Evolutionary conservation across 2,329 filamentous ascomycete genomes (phyloP).

Genomic region (Colletotrichum tanaceti): DNA sequence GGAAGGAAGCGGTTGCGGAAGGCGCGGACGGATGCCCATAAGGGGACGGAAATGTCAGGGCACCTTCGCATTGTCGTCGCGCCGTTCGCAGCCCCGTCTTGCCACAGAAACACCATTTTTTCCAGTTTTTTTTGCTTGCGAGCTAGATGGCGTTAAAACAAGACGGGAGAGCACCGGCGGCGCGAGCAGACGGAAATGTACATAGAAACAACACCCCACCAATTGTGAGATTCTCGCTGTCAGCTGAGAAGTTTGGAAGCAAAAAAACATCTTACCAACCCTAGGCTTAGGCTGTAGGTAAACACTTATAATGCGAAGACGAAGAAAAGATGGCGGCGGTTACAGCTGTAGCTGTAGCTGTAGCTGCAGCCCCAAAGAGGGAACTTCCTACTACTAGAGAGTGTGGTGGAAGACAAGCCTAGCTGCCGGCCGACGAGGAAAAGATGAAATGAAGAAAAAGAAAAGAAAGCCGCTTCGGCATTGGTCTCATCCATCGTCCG

Average conservation of each 20-base stretch:
- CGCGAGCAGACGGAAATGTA: conserved; percentile 38
- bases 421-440: conserved; percentile 22
- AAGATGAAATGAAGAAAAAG: conserved; percentile 35
- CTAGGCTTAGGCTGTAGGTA: conserved; percentile 37
- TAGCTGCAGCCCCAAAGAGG: background rate
- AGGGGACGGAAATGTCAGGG: background rate
- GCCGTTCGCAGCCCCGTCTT: conserved; percentile 18
- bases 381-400: background rate
- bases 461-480: conserved; percentile 1
- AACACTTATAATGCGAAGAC: conserved; percentile 40
- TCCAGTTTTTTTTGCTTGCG: no score
- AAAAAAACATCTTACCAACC: conserved; percentile 11
- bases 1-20: conserved; percentile 5
- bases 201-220: conserved; percentile 26
- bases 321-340: background rate
- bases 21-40: conserved; percentile 18
- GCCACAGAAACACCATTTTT: background rate
- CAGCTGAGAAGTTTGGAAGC: conserved; percentile 14
- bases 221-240: conserved; percentile 24
- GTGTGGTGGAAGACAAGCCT: conserved; percentile 1
- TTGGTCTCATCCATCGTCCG: background rate
- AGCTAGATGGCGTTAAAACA: conserved; percentile 1
- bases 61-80: conserved; percentile 33
- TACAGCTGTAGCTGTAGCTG: background rate
- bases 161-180: conserved; percentile 1